Conservation (phyloP, 371 early-diverging fungal genomes). For the Actinomucor elegans region DNA sequence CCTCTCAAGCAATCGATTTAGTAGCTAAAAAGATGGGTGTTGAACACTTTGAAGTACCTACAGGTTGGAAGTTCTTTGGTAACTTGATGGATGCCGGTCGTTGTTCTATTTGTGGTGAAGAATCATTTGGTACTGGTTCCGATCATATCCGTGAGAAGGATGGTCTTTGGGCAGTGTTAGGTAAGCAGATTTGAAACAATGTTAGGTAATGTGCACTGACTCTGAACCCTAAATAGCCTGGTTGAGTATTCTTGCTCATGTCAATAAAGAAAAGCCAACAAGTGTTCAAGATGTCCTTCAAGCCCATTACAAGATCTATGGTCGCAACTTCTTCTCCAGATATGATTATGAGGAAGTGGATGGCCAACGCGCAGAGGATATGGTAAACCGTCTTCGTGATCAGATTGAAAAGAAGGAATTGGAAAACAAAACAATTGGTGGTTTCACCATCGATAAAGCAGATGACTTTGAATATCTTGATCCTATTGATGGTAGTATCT, state of each 20-base stretch:
- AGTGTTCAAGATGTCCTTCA: constrained; percentile 79
- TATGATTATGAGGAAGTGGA: constrained; percentile 98
- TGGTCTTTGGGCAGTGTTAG: constrained; percentile 95
- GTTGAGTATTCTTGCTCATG: constrained; percentile 90
- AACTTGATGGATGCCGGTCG: constrained; percentile 97
- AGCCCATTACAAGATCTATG: constrained; percentile 80
- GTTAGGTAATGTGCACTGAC: constrained; percentile 4
- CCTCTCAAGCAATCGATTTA: constrained; percentile 86
- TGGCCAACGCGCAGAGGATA: constrained; percentile 71
- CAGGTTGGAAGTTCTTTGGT: constrained; percentile 97
- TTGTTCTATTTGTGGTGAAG: constrained; percentile 96
- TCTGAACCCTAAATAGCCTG: constrained; percentile 63
- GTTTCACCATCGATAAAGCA: constrained; percentile 66
- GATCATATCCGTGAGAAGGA: constrained; percentile 99
- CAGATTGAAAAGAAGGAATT: constrained; percentile 51
- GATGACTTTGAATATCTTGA: constrained; percentile 95
- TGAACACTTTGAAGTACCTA: constrained; percentile 87
- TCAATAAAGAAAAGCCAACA: constrained; percentile 54
- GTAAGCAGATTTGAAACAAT: constrained; percentile 31
- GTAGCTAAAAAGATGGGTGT: constrained; percentile 85
- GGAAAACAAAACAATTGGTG: constrained; percentile 58
- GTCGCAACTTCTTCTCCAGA: constrained; percentile 95
- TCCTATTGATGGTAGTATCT: constrained; percentile 87
- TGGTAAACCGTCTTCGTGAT: constrained; percentile 73
- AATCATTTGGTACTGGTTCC: constrained; percentile 96